Conservation (phyloP, 345 rosid species). For the Acer saccharum region DNA sequence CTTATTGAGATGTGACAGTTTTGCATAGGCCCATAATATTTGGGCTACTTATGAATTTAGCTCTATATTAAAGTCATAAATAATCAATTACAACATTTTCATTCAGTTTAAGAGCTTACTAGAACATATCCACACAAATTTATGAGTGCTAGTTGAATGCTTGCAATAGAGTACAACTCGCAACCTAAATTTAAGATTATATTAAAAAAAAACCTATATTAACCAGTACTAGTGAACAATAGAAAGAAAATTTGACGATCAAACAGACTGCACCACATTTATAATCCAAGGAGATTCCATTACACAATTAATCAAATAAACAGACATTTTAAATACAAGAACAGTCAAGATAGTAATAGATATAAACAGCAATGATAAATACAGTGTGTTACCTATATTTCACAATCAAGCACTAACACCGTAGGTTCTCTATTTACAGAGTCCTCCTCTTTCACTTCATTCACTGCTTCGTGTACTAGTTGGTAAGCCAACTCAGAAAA, state of each 20-base stretch:
- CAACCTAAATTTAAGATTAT: background rate
- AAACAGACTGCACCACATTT: background rate
- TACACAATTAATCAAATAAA: background rate
- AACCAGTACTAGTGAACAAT: background rate
- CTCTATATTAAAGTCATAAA: no score
- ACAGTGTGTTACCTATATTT: constrained; percentile 63
- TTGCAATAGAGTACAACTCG: background rate
- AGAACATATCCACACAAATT: background rate
- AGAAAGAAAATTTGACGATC: background rate
- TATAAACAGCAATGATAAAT: background rate
- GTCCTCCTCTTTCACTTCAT: constrained; percentile 53
- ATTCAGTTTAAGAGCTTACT: background rate
- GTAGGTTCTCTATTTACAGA: constrained; percentile 56
- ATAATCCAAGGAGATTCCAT: background rate
- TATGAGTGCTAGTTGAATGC: background rate
- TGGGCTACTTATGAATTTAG: no score
- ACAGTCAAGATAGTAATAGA: background rate
- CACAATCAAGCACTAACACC: constrained; percentile 73
- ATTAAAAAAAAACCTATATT: background rate
- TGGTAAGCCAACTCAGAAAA: constrained; percentile 53
- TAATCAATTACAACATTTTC: background rate
- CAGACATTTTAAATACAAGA: background rate
- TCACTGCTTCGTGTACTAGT: constrained; percentile 57
- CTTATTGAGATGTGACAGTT: no score
- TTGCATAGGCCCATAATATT: no score